Base-by-base conservation (phyloP, 2,329 filamentous ascomycete species). In the Botrytis deweyae region DNA sequence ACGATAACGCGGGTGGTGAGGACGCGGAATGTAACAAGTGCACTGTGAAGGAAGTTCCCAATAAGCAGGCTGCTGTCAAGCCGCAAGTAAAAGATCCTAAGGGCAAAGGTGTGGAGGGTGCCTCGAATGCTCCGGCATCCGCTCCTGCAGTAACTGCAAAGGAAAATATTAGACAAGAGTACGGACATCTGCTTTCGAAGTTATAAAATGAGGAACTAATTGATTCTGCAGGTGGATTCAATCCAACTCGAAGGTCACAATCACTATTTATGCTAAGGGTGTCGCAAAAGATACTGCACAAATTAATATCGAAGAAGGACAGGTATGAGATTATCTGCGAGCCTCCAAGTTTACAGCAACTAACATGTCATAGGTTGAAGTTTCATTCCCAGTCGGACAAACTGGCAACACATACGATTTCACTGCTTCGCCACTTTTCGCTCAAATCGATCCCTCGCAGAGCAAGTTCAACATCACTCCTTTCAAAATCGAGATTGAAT, bases 401-500 rank as follows among this genome's bases (percentile, higher is more conserved):
- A 84, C 86, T 9, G 81, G 72, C 29, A 82, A 78, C 44, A 86
- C 88, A 61, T 92, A 88, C 76, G 86, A 88, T 75, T 91, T 89
- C 79, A 86, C 85, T 1, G 86, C 94, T 62, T 86, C 90, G 29
- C 90, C 92, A 9, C 88, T 95, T 5, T 94, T 87, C 81, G 89
- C 87, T 22, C 81, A 87, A 16, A 90, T 97, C 78, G 87, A 93
- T 70, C 82, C 88, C 0, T 79, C 85, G 1, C 82, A 86, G 46
- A 93, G 89, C 33, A 91, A 86, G 63, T 88, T 85, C 77, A 87
- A 86, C 1, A 88, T 97, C 72, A 91, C 92, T 61, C 86, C 91
- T 1, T 93, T 90, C 79, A 97, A 97, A 81, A 87, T 97, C 72
- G 94, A 97, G 81, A 84, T 97, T 55, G 87, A 85, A 18, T 86